phyloP scores from a whole-genome alignment of 2,329 filamentous ascomycete genomes.

The Neonectria ditissima region DNA sequence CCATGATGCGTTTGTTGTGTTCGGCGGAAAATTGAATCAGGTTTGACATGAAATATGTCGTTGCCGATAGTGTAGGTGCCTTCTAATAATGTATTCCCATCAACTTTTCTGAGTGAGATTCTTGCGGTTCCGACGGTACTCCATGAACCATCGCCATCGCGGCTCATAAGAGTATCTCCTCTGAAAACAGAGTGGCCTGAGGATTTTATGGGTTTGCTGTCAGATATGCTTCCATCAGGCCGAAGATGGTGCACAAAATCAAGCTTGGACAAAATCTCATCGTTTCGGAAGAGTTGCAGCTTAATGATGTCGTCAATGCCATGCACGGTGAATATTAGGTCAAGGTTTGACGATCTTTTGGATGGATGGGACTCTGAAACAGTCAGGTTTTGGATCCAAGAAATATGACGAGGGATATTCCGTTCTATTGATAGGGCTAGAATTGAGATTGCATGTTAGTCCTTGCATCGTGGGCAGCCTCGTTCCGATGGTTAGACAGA shows the following conservation, averaged over 20 bases:
- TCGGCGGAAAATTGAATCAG: constrained; percentile 31
- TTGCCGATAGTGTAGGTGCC: constrained; percentile 35
- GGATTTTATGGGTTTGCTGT: not conserved
- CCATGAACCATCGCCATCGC: constrained; percentile 8
- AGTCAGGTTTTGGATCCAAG: constrained; percentile 25
- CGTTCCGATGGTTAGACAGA: not conserved
- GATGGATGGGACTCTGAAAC: constrained; percentile 16
- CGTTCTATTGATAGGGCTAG: constrained; percentile 14
- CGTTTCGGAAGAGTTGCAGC: constrained; percentile 26
- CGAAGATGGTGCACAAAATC: constrained; percentile 28
- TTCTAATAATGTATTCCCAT: constrained; percentile 22
- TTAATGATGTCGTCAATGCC: constrained; percentile 25
- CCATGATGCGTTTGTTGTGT: not conserved
- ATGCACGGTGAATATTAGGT: constrained; percentile 28
- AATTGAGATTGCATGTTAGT: not conserved
- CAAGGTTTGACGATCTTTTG: constrained; percentile 20
- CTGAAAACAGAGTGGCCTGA: constrained; percentile 25
- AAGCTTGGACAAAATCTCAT: constrained; percentile 25
- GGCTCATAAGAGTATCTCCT: constrained; percentile 15
- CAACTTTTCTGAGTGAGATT: constrained; percentile 28
- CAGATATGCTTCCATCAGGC: constrained; percentile 15
- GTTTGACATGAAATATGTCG: constrained; percentile 31
- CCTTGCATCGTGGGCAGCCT: not conserved
- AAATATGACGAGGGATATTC: constrained; percentile 1
- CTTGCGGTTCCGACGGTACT: constrained; percentile 29